A percentile compares a stretch with the other conserved stretches of the same genome.
These are phyloP conservation scores for Lecanoromycetidae sp. DNA, from an alignment of 2,329 filamentous ascomycete genomes.

Conservation along the genomic window DNA sequence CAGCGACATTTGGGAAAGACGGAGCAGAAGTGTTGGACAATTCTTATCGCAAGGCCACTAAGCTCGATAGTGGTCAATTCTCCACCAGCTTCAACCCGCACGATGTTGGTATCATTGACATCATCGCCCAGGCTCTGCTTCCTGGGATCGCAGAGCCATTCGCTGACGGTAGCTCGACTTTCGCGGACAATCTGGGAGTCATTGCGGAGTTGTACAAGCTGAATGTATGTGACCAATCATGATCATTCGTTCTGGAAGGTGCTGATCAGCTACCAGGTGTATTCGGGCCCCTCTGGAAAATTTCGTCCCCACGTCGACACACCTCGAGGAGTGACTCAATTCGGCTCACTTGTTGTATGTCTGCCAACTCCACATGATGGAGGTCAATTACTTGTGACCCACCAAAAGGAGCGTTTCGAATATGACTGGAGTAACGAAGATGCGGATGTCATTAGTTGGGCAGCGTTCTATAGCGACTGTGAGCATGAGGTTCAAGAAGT, in stretches of 20 bases:
- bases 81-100: constrained; percentile 41
- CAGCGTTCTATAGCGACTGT: constrained; percentile 29
- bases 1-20: constrained; percentile 39
- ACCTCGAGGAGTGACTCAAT: constrained; percentile 36
- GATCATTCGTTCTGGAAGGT: not conserved
- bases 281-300: constrained; percentile 38
- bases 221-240: constrained; percentile 30
- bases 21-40: constrained; percentile 40
- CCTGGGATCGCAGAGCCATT: constrained; percentile 20
- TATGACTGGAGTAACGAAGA: constrained; percentile 24
- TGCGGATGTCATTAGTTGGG: constrained; percentile 24
- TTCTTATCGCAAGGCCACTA: constrained; percentile 40
- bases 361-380: constrained; percentile 30
- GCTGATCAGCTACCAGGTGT: constrained; percentile 29
- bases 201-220: constrained; percentile 46
- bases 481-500: constrained; percentile 34
- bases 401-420: constrained; percentile 21
- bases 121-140: constrained; percentile 37
- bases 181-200: constrained; percentile 25
- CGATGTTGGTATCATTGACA: constrained; percentile 40
- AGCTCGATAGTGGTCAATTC: constrained; percentile 39
- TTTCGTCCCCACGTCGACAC: constrained; percentile 45
- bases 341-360: constrained; percentile 44
- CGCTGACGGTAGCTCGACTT: constrained; percentile 5
- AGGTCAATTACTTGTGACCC: constrained; percentile 25